Base-by-base conservation (phyloP, 192 early-diverging fungal genomes). In the Coemansia sp. region DNA sequence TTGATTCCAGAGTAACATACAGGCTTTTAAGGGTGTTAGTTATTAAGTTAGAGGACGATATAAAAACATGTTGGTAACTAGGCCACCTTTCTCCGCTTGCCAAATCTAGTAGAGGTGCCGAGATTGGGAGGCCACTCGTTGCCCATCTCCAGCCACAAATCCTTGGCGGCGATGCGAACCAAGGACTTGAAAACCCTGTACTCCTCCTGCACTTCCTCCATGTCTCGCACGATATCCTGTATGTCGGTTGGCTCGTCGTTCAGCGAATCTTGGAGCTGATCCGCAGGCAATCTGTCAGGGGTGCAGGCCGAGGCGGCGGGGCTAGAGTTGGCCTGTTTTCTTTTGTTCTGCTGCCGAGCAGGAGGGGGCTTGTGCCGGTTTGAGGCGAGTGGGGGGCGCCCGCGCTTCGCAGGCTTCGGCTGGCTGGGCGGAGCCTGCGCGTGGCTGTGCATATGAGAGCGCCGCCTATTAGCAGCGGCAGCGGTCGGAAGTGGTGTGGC, bases 61-160 rank as follows among this genome's bases (percentile, higher is more conserved):
- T 4, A 59, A n/a, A 39, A 15, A 5, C 35, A 43, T 19, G 2
- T n/a, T n/a, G n/a, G n/a, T n/a, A n/a, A 43, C 27, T 63, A 77
- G 11, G 51, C 62, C 0, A 66, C 54, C 27, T 80, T 80, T 56
- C 78, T 62, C 3, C 73, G 72, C 60, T 80, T 80, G 22, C 78
- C 78, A 41, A 68, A 80, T 29, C 78, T 73, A 2, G 78, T 80
- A 2, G 63, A 67, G 0, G 78, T 43, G 39, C 68, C 69, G 0
- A 67, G 37, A 19, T 49, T 74, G 1, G 78, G 78, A 14, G 78
- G 78, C 78, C 77, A 80, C 20, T 80, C 77, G 62, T 80, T 80
- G 35, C 77, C 77, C 71, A 71, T 64, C 17, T 74, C 67, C 4
- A 62, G 25, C 77, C 77, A 80, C 64, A 80, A 45, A 5, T 80